Percentiles rank a stretch among this genome's conserved stretches.
Conservation (phyloP, 495 filamentous ascomycete species). For the Penicillium bialowiezense region DNA sequence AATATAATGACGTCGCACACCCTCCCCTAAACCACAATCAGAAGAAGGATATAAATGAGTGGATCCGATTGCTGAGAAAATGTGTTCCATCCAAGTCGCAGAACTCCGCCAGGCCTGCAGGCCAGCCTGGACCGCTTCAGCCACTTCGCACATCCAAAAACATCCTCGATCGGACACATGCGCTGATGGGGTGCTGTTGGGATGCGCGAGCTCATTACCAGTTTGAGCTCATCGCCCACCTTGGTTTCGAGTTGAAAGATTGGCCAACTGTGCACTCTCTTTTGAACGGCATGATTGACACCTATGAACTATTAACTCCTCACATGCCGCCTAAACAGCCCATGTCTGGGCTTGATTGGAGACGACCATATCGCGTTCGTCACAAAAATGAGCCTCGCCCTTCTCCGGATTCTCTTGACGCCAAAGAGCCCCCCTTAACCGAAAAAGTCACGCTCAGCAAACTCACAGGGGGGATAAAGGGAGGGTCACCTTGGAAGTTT, state of each 20-base stretch:
- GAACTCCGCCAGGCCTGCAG: conserved; percentile 8
- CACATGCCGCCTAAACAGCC: conserved; percentile 16
- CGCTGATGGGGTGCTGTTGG: conserved; percentile 24
- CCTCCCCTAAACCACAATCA: conserved; percentile 10
- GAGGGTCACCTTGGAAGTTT: not conserved
- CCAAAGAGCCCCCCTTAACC: not conserved
- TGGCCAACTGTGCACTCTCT: conserved; percentile 44
- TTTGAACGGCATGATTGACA: conserved; percentile 39
- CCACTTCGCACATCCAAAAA: conserved; percentile 12
- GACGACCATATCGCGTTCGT: not conserved
- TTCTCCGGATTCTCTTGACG: not conserved
- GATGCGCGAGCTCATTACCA: conserved; percentile 22
- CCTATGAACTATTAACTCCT: conserved; percentile 19
- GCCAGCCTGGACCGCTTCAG: conserved; percentile 1
- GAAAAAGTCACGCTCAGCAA: conserved; percentile 29
- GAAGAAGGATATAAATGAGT: conserved; percentile 25
- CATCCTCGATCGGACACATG: conserved; percentile 17
- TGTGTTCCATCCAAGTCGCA: conserved; percentile 36
- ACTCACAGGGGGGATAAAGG: conserved; percentile 17
- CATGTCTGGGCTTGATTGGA: conserved; percentile 25
- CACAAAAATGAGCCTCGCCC: not conserved
- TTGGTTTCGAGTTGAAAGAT: conserved; percentile 41
- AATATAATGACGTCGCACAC: conserved; percentile 13
- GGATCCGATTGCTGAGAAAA: conserved; percentile 43
- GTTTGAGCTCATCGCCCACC: conserved; percentile 37